Percentiles rank a stretch among this genome's conserved stretches.
phyloP scores from a whole-genome alignment of 2,329 filamentous ascomycete genomes.

The Trichoderma oligosporum region DNA sequence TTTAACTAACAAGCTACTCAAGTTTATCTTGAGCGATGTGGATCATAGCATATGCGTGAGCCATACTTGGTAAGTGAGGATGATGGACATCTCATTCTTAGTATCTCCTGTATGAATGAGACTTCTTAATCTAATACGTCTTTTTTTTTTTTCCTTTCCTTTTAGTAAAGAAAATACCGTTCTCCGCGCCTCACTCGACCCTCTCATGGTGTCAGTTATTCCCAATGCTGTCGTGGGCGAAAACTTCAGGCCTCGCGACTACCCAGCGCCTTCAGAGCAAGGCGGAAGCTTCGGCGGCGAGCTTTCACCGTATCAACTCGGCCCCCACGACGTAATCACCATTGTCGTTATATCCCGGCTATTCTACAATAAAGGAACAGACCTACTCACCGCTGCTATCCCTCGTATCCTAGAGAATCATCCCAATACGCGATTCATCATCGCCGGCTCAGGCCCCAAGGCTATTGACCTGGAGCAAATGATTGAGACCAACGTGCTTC shows the following conservation, averaged over 20 bases:
- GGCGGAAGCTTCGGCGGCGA: constrained; percentile 38
- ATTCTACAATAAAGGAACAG: constrained; percentile 98
- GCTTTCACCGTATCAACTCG: constrained; percentile 62
- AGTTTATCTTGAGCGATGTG: constrained; percentile 93
- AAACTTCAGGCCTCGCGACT: constrained; percentile 72
- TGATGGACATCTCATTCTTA: neutral
- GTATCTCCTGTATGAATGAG: neutral
- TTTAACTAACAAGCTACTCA: constrained; percentile 92
- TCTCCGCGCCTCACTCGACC: constrained; percentile 87
- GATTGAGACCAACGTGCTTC: constrained; percentile 89
- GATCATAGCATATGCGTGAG: constrained; percentile 98
- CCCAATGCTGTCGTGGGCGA: constrained; percentile 96
- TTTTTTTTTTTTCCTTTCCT: no score
- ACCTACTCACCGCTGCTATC: constrained; percentile 92
- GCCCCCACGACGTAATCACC: constrained; percentile 82
- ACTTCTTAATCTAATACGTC: neutral
- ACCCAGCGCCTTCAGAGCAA: constrained; percentile 35
- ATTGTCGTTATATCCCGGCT: constrained; percentile 96
- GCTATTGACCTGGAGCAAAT: constrained; percentile 98
- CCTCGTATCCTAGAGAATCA: constrained; percentile 86
- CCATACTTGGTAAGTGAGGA: constrained; percentile 74
- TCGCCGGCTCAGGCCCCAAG: constrained; percentile 92
- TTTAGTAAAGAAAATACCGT: constrained; percentile 95
- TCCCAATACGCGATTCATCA: constrained; percentile 93
- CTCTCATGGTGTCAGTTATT: constrained; percentile 95